A percentile compares a stretch with the other conserved stretches of the same genome.
phyloP scores from a whole-genome alignment of 441 rosid species.

The Populus hybrid region DNA sequence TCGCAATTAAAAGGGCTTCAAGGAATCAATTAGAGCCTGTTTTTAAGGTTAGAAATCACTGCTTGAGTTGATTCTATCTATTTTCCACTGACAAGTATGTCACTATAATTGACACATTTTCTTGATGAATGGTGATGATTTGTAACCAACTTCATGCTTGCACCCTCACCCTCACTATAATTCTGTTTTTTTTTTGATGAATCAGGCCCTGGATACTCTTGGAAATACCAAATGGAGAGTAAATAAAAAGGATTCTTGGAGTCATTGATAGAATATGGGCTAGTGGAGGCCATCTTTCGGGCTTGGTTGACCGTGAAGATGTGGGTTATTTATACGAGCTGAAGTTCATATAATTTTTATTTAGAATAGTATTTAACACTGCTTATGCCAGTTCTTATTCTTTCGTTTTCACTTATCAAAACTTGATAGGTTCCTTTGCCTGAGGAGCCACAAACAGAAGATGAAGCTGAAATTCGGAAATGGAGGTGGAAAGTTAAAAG shows the following conservation, averaged over 20 bases:
- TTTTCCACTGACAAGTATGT: background rate
- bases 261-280: slow-evolving; percentile 95
- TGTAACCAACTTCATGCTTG: slow-evolving; percentile 7
- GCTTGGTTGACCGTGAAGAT: slow-evolving; percentile 89
- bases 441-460: slow-evolving; percentile 71
- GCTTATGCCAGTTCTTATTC: background rate
- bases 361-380: background rate
- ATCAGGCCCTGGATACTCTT: slow-evolving; percentile 89
- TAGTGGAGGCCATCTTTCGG: slow-evolving; percentile 75
- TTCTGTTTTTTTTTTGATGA: slow-evolving; percentile 12
- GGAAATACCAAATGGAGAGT: slow-evolving; percentile 97
- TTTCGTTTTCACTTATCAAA: slow-evolving; percentile 16
- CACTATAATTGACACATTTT: background rate
- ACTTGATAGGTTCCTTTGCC: slow-evolving; percentile 68
- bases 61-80: slow-evolving; percentile 3
- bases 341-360: slow-evolving; percentile 11
- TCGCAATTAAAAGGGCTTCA: slow-evolving; percentile 59
- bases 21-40: slow-evolving; percentile 58
- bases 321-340: slow-evolving; percentile 40
- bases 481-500: slow-evolving; percentile 83
- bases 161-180: background rate
- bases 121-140: background rate
- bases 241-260: slow-evolving; percentile 72
- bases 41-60: slow-evolving; percentile 62
- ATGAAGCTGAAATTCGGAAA: slow-evolving; percentile 52